Percentiles rank a stretch among this genome's conserved stretches.
Evolutionary conservation across 148 eudicot species (phyloP).

Genomic region (Tetragonia tetragonoides): DNA sequence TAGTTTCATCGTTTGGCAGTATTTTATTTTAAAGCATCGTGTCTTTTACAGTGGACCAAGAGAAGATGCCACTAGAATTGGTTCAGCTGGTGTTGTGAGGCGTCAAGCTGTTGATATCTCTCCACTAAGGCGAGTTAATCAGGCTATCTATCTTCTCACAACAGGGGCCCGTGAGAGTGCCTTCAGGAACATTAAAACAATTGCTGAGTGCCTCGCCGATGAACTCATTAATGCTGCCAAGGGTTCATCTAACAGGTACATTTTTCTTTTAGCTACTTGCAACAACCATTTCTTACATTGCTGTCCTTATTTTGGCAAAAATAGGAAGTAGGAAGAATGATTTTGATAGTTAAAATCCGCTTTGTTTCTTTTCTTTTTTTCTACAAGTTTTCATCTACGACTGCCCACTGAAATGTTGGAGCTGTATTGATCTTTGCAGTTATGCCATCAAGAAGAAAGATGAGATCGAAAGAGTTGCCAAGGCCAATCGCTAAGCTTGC

Average conservation of each 20-base stretch:
- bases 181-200: conserved; percentile 39
- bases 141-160: conserved; percentile 35
- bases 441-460: conserved; percentile 41
- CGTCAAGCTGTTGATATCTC: conserved; percentile 45
- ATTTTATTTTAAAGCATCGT: neutral
- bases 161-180: conserved; percentile 42
- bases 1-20: neutral
- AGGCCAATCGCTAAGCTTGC: conserved; percentile 32
- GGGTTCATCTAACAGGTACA: conserved; percentile 39
- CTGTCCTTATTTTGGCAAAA: no score
- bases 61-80: conserved; percentile 41
- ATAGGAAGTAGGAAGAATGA: neutral
- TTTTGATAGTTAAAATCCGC: neutral
- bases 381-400: neutral
- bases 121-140: conserved; percentile 36
- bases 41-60: conserved; percentile 28
- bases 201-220: conserved; percentile 39
- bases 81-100: conserved; percentile 42
- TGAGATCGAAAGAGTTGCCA: conserved; percentile 39
- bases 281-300: neutral
- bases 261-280: neutral
- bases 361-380: neutral
- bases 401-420: neutral
- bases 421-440: conserved; percentile 6
- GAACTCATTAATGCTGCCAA: conserved; percentile 40